Conservation (phyloP, 371 early-diverging fungal genomes). For the Agmasoma carcini region DNA sequence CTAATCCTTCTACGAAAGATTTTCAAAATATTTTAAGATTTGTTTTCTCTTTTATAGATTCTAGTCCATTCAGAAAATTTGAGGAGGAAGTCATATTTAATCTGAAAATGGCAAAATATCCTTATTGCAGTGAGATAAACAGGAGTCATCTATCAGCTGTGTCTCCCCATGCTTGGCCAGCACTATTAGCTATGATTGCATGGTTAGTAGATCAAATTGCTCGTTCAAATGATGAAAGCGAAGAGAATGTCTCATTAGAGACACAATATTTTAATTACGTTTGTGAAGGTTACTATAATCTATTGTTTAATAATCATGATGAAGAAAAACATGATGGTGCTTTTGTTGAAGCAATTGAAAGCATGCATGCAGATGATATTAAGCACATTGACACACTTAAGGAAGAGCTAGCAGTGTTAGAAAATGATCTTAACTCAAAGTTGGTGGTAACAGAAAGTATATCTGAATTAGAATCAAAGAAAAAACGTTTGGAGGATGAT, state of each 20-base stretch:
- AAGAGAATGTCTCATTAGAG: constrained; percentile 10
- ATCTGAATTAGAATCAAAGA: constrained; percentile 30
- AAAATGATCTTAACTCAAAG: not conserved
- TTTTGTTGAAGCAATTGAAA: constrained; percentile 33
- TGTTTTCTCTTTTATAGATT: constrained; percentile 64
- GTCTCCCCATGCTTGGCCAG: constrained; percentile 71
- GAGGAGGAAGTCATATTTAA: constrained; percentile 69
- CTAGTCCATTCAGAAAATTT: constrained; percentile 58
- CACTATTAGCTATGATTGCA: constrained; percentile 63
- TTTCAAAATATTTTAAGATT: constrained; percentile 74
- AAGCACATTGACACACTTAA: constrained; percentile 17
- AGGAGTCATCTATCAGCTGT: constrained; percentile 66
- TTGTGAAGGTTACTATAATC: constrained; percentile 50
- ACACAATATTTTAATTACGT: constrained; percentile 48
- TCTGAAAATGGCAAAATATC: constrained; percentile 67
- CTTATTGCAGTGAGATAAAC: constrained; percentile 68
- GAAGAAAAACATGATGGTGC: constrained; percentile 16
- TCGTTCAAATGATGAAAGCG: constrained; percentile 5
- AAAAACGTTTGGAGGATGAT: constrained; percentile 39
- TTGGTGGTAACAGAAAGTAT: not conserved
- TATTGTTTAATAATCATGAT: constrained; percentile 50
- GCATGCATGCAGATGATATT: constrained; percentile 22
- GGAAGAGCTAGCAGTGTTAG: constrained; percentile 13
- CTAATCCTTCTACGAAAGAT: constrained; percentile 63
- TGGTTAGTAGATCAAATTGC: constrained; percentile 73